These are phyloP conservation scores for Tylopilus subfusipes DNA, from an alignment of 768 basidiomycete species.

Conservation along the genomic window DNA sequence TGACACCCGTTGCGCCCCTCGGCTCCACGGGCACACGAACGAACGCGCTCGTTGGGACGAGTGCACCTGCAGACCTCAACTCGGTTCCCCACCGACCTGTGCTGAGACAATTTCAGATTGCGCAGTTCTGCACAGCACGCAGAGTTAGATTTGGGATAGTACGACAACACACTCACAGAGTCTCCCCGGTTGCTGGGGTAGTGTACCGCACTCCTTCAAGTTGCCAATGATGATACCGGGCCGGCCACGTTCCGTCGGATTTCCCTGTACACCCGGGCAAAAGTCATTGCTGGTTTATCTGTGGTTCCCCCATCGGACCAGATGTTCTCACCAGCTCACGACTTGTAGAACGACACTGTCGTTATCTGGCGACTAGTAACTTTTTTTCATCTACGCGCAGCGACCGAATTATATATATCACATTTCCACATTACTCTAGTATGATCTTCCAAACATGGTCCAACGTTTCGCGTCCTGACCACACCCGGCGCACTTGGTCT, in stretches of 20 bases:
- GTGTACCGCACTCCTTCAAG: background rate
- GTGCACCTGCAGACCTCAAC: background rate
- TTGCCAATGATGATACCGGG: no score
- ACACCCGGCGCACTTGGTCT: conserved; percentile 90
- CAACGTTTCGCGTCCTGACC: conserved; percentile 87
- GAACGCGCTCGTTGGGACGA: background rate
- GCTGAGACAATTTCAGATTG: background rate
- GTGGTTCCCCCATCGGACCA: no score
- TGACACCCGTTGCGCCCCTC: background rate
- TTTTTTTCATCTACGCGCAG: no score
- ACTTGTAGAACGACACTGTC: no score
- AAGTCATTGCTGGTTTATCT: no score
- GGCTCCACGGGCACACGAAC: background rate
- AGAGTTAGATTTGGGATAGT: background rate
- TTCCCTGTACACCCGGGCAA: no score
- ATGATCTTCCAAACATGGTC: conserved; percentile 94
- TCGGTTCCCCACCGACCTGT: background rate
- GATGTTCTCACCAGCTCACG: no score
- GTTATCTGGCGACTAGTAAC: no score
- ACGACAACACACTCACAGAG: background rate
- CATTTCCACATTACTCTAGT: conserved; percentile 39
- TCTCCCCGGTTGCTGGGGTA: background rate
- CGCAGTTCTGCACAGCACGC: background rate
- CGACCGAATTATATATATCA: background rate
- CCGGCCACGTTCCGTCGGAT: no score